Conservation (phyloP, 257 asterid genomes). For the Scutellaria galericulata region DNA sequence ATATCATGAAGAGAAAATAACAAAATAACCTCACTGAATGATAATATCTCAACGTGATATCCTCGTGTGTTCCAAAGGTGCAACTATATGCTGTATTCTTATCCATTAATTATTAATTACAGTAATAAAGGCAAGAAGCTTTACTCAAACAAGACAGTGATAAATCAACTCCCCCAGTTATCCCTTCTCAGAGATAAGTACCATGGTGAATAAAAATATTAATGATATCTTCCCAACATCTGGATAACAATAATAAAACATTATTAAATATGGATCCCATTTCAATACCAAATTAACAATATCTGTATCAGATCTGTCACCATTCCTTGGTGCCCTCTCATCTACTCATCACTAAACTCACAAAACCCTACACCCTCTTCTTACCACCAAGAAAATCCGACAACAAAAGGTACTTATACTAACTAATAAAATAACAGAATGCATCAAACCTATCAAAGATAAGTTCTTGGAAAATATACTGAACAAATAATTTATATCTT, state of each 20-base stretch:
- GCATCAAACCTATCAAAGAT: no score
- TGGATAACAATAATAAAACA: conserved; percentile 26
- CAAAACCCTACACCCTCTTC: conserved; percentile 42
- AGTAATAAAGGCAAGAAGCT: conserved; percentile 26
- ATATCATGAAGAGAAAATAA: neutral
- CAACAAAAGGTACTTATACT: neutral
- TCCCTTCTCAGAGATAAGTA: conserved; percentile 21
- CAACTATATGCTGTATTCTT: conserved; percentile 13
- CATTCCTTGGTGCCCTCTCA: conserved; percentile 35
- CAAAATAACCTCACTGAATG: conserved; percentile 13
- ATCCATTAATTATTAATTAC: neutral
- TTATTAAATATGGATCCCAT: conserved; percentile 17
- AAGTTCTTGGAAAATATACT: no score
- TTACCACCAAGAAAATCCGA: conserved; percentile 29
- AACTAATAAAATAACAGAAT: neutral
- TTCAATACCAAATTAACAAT: conserved; percentile 4
- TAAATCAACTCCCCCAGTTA: conserved; percentile 38
- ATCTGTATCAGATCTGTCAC: conserved; percentile 41
- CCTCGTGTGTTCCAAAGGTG: conserved; percentile 23
- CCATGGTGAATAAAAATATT: conserved; percentile 20
- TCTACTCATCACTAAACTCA: conserved; percentile 26
- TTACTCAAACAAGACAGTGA: conserved; percentile 19
- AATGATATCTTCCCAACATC: conserved; percentile 38
- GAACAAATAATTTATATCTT: no score
- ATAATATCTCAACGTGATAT: neutral